Percentiles rank a stretch among this genome's conserved stretches.
phyloP scores from a whole-genome alignment of 148 eudicot species.

The Vaccinium corymbosum region DNA sequence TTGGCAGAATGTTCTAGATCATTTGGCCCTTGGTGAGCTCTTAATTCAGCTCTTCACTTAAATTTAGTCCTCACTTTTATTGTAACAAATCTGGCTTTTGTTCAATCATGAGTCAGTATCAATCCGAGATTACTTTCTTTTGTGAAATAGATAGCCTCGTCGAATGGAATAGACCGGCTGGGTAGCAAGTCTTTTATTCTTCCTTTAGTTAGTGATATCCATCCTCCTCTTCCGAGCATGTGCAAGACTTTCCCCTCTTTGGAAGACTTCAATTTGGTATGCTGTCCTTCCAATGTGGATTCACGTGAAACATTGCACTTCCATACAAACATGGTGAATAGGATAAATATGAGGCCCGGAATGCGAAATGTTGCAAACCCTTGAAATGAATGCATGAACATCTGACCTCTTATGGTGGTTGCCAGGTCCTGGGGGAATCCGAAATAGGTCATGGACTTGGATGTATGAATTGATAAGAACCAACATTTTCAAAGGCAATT shows the following conservation, averaged over 20 bases:
- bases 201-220: not conserved
- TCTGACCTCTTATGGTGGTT: not conserved
- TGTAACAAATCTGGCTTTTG: not conserved
- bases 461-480: not conserved
- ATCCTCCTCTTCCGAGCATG: not conserved
- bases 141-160: not conserved
- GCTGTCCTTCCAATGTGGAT: slow-evolving; percentile 10
- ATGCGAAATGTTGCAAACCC: not conserved
- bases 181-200: not conserved
- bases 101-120: not conserved
- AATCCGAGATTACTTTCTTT: not conserved
- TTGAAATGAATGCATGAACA: not conserved
- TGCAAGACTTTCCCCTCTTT: not conserved
- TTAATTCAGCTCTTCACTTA: not conserved
- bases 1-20: slow-evolving; percentile 88
- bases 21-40: slow-evolving; percentile 94
- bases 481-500: too few relatives aligned
- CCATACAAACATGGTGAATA: not conserved
- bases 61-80: not conserved
- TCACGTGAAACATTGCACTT: not conserved
- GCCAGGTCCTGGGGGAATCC: not conserved
- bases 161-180: not conserved
- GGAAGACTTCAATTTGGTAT: not conserved
- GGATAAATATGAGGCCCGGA: not conserved
- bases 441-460: not conserved